Conservation (phyloP, 352 stramenopile species). For the Phytophthora pistaciae region DNA sequence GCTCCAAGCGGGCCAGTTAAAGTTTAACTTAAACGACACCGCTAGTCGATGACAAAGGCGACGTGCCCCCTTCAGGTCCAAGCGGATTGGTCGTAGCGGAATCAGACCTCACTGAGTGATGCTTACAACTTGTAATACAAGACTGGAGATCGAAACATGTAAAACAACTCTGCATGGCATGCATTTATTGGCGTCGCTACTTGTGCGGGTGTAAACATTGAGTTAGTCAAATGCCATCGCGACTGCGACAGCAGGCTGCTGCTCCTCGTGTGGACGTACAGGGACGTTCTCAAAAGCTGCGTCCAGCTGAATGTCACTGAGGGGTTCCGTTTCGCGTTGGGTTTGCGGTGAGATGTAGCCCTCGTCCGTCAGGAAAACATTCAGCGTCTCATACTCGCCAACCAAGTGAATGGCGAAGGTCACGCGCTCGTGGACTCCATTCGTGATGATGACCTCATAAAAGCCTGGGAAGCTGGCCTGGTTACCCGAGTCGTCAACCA, state of each 20-base stretch:
- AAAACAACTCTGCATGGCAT: background rate
- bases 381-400: conserved; percentile 53
- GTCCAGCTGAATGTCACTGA: conserved; percentile 15
- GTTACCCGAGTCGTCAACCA: conserved; percentile 68
- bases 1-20: background rate
- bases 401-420: conserved; percentile 71
- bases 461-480: conserved; percentile 66
- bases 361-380: conserved; percentile 39
- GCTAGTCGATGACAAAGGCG: background rate
- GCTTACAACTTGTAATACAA: too few relatives aligned
- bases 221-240: conserved; percentile 29
- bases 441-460: conserved; percentile 82
- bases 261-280: background rate
- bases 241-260: conserved; percentile 5
- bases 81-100: background rate
- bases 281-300: conserved; percentile 17
- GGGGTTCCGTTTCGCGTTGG: background rate
- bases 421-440: conserved; percentile 72
- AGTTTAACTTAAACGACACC: conserved; percentile 1
- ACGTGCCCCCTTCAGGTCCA: background rate
- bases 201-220: background rate
- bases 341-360: conserved; percentile 1
- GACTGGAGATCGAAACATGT: too few relatives aligned
- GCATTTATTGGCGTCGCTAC: conserved; percentile 3
- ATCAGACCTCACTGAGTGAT: background rate